Percentiles rank a stretch among this genome's conserved stretches.
Conservation (phyloP, 257 asterid genomes). For the Solanum bulbocastanum region DNA sequence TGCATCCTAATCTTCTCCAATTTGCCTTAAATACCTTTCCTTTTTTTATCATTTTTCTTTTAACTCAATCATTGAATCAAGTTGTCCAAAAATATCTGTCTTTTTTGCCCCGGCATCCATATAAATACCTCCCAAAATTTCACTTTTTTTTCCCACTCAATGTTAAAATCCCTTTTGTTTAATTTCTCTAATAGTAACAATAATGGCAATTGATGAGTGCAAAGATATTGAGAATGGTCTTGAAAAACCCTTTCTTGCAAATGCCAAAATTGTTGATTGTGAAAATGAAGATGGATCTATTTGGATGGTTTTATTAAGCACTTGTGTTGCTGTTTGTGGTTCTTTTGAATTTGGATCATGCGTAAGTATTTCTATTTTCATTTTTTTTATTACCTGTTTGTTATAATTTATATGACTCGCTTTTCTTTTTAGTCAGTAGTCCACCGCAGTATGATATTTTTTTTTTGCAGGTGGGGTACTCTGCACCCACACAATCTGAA, state of each 20-base stretch:
- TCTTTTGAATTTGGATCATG: slow-evolving; percentile 87
- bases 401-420: background rate
- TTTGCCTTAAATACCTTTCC: background rate
- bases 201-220: slow-evolving; percentile 31
- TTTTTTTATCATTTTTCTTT: background rate
- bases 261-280: slow-evolving; percentile 7
- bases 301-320: slow-evolving; percentile 53
- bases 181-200: background rate
- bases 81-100: background rate
- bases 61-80: background rate
- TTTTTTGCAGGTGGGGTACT: slow-evolving; percentile 75
- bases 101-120: slow-evolving; percentile 6
- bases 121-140: background rate
- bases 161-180: background rate
- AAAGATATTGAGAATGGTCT: slow-evolving; percentile 40
- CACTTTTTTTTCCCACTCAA: background rate
- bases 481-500: slow-evolving; percentile 78
- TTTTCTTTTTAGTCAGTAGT: too few relatives aligned
- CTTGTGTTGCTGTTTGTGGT: slow-evolving; percentile 84
- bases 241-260: slow-evolving; percentile 37
- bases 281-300: slow-evolving; percentile 35
- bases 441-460: background rate
- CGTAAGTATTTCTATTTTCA: slow-evolving; percentile 31
- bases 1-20: background rate
- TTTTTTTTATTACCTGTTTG: background rate